phyloP scores from a whole-genome alignment of 805 yeast species.

The Candida takata region DNA sequence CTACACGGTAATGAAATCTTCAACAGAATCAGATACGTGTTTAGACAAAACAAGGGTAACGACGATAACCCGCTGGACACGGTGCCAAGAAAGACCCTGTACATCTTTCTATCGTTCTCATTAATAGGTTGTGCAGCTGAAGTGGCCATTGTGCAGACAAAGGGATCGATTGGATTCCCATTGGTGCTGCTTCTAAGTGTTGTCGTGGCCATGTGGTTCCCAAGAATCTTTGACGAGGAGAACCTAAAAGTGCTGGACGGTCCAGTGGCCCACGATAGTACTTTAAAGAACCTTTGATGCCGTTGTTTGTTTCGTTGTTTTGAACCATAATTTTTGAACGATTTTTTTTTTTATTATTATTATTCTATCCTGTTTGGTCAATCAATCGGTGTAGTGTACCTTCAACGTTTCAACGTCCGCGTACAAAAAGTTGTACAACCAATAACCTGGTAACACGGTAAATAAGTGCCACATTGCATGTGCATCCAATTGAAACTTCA shows the following conservation, averaged over 20 bases:
- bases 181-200: conserved; percentile 66
- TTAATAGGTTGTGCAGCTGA: conserved; percentile 70
- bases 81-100: conserved; percentile 30
- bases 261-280: conserved; percentile 50
- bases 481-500: conserved; percentile 69
- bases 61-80: not conserved
- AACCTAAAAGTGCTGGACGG: conserved; percentile 63
- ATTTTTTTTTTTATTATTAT: not conserved
- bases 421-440: conserved; percentile 60
- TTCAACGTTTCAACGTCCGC: conserved; percentile 38
- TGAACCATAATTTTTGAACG: not conserved
- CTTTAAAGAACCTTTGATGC: conserved; percentile 36
- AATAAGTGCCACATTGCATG: conserved; percentile 92
- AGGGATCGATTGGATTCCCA: conserved; percentile 93
- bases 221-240: conserved; percentile 49
- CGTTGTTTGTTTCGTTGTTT: not conserved
- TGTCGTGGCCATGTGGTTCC: conserved; percentile 59
- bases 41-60: conserved; percentile 6
- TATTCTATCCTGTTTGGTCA: not conserved
- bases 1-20: conserved; percentile 60
- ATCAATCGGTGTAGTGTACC: conserved; percentile 1
- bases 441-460: conserved; percentile 74
- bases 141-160: conserved; percentile 77
- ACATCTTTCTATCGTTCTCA: conserved; percentile 50
- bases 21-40: conserved; percentile 45